Percentiles rank a stretch among this genome's conserved stretches.
These are phyloP conservation scores for Moelleriella libera DNA, from an alignment of 2,329 filamentous ascomycete species.

Conservation along the genomic window DNA sequence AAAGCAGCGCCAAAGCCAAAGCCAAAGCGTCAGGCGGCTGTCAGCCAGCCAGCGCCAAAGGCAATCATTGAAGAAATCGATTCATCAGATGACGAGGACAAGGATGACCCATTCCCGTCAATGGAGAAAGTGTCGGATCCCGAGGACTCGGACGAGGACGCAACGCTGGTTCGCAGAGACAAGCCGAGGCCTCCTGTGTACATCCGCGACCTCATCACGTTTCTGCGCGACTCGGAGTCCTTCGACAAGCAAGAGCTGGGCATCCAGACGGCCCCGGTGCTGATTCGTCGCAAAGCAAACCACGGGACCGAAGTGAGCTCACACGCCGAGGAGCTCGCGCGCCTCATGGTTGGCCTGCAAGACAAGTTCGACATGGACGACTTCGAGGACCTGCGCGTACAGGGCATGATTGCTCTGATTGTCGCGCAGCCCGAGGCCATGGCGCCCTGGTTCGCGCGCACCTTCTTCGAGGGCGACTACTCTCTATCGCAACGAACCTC, in stretches of 20 bases:
- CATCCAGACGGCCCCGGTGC: constrained; percentile 56
- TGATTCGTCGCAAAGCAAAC: constrained; percentile 78
- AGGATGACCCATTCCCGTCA: constrained; percentile 39
- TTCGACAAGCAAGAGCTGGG: constrained; percentile 76
- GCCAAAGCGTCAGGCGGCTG: constrained; percentile 14
- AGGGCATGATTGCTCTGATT: constrained; percentile 71
- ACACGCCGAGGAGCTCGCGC: constrained; percentile 68
- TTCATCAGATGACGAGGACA: constrained; percentile 45
- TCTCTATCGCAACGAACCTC: constrained; percentile 73
- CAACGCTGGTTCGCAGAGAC: constrained; percentile 70
- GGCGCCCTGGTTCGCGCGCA: constrained; percentile 70
- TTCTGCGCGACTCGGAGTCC: constrained; percentile 66
- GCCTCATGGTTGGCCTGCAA: constrained; percentile 63
- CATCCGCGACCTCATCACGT: constrained; percentile 68
- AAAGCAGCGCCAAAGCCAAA: constrained; percentile 10
- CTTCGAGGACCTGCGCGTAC: constrained; percentile 62
- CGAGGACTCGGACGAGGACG: constrained; percentile 87
- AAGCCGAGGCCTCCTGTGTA: constrained; percentile 82
- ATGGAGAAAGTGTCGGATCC: constrained; percentile 81
- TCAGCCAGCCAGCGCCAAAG: constrained; percentile 17
- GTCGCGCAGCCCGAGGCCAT: constrained; percentile 63
- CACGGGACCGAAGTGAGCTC: constrained; percentile 82
- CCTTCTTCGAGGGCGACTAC: constrained; percentile 86
- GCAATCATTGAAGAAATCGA: constrained; percentile 53
- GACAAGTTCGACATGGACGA: constrained; percentile 72